A percentile compares a stretch with the other conserved stretches of the same genome.
Conservation (phyloP, 1,139 yeast genomes). For the Debaryomycetaceae sp. region DNA sequence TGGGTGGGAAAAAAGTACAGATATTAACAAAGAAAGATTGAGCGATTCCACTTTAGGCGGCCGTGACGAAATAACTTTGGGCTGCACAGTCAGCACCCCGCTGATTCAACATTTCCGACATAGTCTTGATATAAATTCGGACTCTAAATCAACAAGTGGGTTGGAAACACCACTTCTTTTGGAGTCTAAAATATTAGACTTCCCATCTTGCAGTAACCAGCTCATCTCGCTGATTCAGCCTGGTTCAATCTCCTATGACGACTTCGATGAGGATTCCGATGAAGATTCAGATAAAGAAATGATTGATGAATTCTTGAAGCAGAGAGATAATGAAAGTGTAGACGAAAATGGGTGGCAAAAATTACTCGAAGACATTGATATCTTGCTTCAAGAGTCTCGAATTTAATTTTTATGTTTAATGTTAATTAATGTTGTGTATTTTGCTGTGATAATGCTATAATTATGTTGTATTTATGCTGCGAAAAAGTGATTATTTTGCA, state of each 20-base stretch:
- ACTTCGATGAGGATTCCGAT: slow-evolving; percentile 10
- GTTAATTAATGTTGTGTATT: not conserved
- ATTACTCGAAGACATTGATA: slow-evolving; percentile 15
- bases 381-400: slow-evolving; percentile 8
- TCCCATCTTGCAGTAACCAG: not conserved
- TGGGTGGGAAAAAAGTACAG: not conserved
- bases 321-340: slow-evolving; percentile 1
- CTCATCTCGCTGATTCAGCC: not conserved
- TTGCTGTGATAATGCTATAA: not conserved
- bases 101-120: not conserved
- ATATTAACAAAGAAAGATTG: not conserved
- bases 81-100: not conserved
- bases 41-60: not conserved
- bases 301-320: slow-evolving; percentile 10
- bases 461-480: not conserved
- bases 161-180: not conserved
- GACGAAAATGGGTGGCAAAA: slow-evolving; percentile 11
- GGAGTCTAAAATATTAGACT: not conserved
- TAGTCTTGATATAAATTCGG: not conserved
- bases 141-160: not conserved
- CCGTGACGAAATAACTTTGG: not conserved
- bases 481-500: slow-evolving; percentile 6
- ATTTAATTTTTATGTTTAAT: not conserved
- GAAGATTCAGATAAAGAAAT: slow-evolving; percentile 24
- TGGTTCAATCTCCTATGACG: not conserved